Conservation (phyloP, 495 filamentous ascomycete species). For the Penicillium antarcticum region DNA sequence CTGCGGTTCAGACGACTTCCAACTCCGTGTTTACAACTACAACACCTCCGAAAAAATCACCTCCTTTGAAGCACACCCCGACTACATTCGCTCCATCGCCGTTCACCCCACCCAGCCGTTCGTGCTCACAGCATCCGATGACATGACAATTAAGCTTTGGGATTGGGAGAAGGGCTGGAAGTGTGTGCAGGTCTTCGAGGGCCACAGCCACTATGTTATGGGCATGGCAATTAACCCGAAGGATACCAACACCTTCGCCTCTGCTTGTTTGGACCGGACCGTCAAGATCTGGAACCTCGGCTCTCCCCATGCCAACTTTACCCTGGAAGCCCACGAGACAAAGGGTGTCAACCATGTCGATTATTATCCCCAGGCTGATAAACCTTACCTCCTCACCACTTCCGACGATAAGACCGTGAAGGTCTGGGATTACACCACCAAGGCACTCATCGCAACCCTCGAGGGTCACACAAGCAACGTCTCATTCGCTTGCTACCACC, state of each 20-base stretch:
- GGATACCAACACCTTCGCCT: conserved; percentile 97
- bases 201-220: conserved; percentile 99
- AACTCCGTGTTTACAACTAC: conserved; percentile 95
- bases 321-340: conserved; percentile 93
- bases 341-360: conserved; percentile 99
- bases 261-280: conserved; percentile 91
- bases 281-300: conserved; percentile 99
- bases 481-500: conserved; percentile 98
- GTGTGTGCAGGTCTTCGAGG: conserved; percentile 95
- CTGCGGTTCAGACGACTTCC: conserved; percentile 97
- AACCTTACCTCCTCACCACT: conserved; percentile 94
- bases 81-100: conserved; percentile 96
- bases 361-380: conserved; percentile 94
- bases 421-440: conserved; percentile 99
- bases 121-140: conserved; percentile 94
- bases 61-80: conserved; percentile 95
- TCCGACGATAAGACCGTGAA: conserved; percentile 93
- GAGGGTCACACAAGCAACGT: conserved; percentile 99
- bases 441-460: conserved; percentile 91
- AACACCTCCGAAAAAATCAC: conserved; percentile 99
- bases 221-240: conserved; percentile 99
- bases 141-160: conserved; percentile 99
- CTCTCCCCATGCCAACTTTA: conserved; percentile 86
- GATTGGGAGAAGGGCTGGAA: conserved; percentile 99
- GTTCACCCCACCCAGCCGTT: conserved; percentile 98